phyloP scores from a whole-genome alignment of 208 protist genomes.

The Novymonas esmeraldas region DNA sequence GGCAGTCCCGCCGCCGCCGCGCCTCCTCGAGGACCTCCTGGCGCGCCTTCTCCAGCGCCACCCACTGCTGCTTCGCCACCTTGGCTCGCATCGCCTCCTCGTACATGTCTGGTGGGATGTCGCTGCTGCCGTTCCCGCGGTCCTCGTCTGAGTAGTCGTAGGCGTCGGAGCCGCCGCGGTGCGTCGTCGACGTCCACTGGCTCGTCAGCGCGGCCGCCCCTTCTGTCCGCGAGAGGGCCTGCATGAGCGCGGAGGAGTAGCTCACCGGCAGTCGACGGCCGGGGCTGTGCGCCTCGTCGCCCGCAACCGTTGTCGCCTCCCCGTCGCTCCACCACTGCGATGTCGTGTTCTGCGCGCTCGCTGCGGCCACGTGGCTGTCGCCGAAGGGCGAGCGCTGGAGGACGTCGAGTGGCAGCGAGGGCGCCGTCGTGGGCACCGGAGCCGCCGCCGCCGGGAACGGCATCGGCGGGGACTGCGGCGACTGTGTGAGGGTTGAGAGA shows the following conservation, averaged over 20 bases:
- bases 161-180: conserved; percentile 6
- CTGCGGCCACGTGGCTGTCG: not conserved
- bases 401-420: not conserved
- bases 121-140: conserved; percentile 5
- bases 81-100: conserved; percentile 72
- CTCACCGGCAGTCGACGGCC: conserved; percentile 3
- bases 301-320: not conserved
- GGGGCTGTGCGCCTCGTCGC: not conserved
- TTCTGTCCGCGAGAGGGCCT: conserved; percentile 58
- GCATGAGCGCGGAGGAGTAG: conserved; percentile 64
- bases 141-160: conserved; percentile 7
- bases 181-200: conserved; percentile 14
- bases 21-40: conserved; percentile 69
- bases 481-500: not conserved
- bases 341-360: not conserved
- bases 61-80: conserved; percentile 85
- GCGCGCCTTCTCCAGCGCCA: conserved; percentile 67
- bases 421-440: not conserved
- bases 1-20: conserved; percentile 64
- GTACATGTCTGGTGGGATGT: conserved; percentile 50
- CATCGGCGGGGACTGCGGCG: not conserved
- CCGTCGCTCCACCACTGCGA: conserved; percentile 1
- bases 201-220: conserved; percentile 33
- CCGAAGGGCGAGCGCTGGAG: conserved; percentile 15
- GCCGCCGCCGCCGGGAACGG: not conserved